These are phyloP conservation scores for Didymosphaeria variabile DNA, from an alignment of 2,329 filamentous ascomycete species.

Conservation along the genomic window DNA sequence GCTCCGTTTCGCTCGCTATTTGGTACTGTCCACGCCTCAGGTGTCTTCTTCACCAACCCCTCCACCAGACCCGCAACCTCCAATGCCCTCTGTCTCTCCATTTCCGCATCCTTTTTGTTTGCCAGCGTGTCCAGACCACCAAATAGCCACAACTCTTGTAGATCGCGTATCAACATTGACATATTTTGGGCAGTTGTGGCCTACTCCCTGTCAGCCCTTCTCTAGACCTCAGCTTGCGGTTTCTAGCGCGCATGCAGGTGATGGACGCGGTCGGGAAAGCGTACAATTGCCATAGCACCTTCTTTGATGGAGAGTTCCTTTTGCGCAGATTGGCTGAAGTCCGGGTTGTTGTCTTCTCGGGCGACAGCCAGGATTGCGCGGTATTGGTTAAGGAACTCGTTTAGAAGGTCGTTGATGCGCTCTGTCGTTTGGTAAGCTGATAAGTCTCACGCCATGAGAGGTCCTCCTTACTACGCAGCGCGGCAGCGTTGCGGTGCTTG, in stretches of 20 bases:
- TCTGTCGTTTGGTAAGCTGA: slow-evolving; percentile 5
- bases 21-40: slow-evolving; percentile 13
- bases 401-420: slow-evolving; percentile 16
- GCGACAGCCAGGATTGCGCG: slow-evolving; percentile 13
- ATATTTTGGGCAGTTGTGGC: slow-evolving; percentile 70
- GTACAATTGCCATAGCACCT: slow-evolving; percentile 17
- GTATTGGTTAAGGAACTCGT: slow-evolving; percentile 15
- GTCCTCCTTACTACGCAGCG: slow-evolving; percentile 43
- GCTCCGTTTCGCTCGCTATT: background rate
- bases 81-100: slow-evolving; percentile 27
- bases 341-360: slow-evolving; percentile 12
- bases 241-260: background rate
- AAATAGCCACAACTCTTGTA: slow-evolving; percentile 75
- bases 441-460: background rate
- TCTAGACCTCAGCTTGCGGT: background rate
- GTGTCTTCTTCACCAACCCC: slow-evolving; percentile 29
- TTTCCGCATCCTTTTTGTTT: slow-evolving; percentile 38
- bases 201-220: slow-evolving; percentile 32
- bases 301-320: slow-evolving; percentile 19
- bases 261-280: background rate
- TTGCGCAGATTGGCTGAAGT: slow-evolving; percentile 17
- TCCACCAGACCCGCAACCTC: slow-evolving; percentile 36
- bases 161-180: slow-evolving; percentile 65
- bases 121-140: slow-evolving; percentile 68
- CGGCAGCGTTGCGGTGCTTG: slow-evolving; percentile 53